These are phyloP conservation scores for Penicillium crustosum DNA, from an alignment of 2,329 filamentous ascomycete genomes.

Conservation along the genomic window DNA sequence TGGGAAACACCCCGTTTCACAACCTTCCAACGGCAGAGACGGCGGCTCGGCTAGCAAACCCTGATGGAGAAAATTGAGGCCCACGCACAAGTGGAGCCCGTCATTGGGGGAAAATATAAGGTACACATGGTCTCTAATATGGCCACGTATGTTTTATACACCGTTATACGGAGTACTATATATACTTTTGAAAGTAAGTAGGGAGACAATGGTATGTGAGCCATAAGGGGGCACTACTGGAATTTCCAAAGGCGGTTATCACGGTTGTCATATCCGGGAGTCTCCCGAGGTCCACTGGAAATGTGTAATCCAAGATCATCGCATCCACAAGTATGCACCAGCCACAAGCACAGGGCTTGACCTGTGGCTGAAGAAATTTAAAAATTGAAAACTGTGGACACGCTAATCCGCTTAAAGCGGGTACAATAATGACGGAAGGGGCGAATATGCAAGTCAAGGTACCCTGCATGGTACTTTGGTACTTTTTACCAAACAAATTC, in stretches of 20 bases:
- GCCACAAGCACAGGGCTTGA: neutral
- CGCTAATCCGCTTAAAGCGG: slow-evolving; percentile 15
- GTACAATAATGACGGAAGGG: slow-evolving; percentile 27
- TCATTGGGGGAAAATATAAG: neutral
- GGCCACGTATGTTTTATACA: neutral
- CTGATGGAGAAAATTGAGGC: slow-evolving; percentile 9
- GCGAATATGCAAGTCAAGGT: slow-evolving; percentile 24
- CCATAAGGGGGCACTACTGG: neutral
- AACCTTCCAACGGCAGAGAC: slow-evolving; percentile 15
- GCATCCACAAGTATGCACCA: slow-evolving; percentile 2
- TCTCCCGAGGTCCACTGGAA: slow-evolving; percentile 1
- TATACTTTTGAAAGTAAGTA: neutral
- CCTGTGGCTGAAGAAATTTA: slow-evolving; percentile 3
- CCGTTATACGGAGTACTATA: neutral
- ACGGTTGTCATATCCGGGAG: neutral
- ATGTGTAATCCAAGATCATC: neutral
- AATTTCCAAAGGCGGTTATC: neutral
- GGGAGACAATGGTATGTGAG: neutral
- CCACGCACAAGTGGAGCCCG: slow-evolving; percentile 13
- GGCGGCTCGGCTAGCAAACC: slow-evolving; percentile 26
- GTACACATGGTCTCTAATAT: neutral
- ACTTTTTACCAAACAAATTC: slow-evolving; percentile 2
- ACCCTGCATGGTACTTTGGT: slow-evolving; percentile 17
- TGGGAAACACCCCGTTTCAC: slow-evolving; percentile 16
- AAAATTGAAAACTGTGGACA: slow-evolving; percentile 8